Base-by-base conservation (phyloP, 345 rosid species). In the Clausena lansium region DNA sequence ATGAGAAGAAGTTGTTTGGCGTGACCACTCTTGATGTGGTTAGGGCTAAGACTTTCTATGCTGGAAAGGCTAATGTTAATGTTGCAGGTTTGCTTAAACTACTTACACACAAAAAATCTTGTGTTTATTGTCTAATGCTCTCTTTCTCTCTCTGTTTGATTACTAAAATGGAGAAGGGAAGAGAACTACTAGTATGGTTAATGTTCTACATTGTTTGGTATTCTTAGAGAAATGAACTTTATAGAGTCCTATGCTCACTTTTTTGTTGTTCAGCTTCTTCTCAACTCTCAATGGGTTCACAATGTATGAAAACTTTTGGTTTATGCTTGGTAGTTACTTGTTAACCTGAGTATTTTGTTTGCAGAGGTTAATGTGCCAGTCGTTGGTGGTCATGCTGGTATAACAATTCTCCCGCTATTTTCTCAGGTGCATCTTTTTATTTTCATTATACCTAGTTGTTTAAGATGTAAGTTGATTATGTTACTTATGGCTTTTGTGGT, bases 21-120 rank as follows among this genome's bases (percentile, higher is more conserved):
- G 94, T 91, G 39, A 91, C 97, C n/a, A 91, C 97, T 66, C 93
- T 92, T 76, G 97, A 92, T 70, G 93, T 91, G 60, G 94, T 92
- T 64, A 87, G 97, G 81, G 97, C 97, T 73, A 88, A 84, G 87
- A 91, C 97, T 82, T 91, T 92, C 87, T 92, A 91, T 41, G 93
- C 97, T 85, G 91, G 88, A 14, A 92, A 88, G 83, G 91, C 94
- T 6, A 86, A 88, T 35, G 86, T 89, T 28, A 83, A 86, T 8
- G 89, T 89, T 76, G 91, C 90, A 89, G 94, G 93, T 91, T 60
- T 60, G 84, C 58, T 45, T 57, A 30, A 45, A 55, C 50, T 45
- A 25, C 58, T 25, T 20, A n/a, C 32, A 10, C 35, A 25, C 60
- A 15, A 7, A 33, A n/a, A 60, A 59, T 22, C 65, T 60, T 28